Evolutionary conservation across 257 asterid genomes (phyloP).

Genomic region (Apocynum venetum): DNA sequence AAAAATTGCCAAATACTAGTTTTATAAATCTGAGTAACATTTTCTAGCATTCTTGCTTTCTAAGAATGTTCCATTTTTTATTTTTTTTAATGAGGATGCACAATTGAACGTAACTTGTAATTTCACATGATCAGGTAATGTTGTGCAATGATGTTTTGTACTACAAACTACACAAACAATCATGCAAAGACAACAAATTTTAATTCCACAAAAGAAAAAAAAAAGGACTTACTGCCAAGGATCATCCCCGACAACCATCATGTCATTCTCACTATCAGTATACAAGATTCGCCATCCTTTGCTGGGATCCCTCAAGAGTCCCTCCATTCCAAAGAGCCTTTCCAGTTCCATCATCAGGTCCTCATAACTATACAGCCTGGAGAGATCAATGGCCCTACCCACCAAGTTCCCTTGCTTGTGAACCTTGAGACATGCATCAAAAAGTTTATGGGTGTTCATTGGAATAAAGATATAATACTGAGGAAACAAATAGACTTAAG

Average conservation of each 20-base stretch:
- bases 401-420: constrained; percentile 96
- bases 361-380: constrained; percentile 59
- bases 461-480: neutral
- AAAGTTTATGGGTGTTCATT: neutral
- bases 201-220: neutral
- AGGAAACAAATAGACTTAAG: constrained; percentile 3
- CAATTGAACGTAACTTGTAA: neutral
- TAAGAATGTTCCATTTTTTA: neutral
- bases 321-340: constrained; percentile 84
- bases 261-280: constrained; percentile 90
- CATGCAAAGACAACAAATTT: neutral
- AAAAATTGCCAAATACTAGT: neutral
- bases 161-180: neutral
- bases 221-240: constrained; percentile 83
- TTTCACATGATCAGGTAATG: neutral
- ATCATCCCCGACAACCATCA: constrained; percentile 98
- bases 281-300: constrained; percentile 90
- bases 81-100: neutral
- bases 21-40: neutral
- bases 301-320: constrained; percentile 65
- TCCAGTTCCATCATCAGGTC: constrained; percentile 73
- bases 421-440: constrained; percentile 45
- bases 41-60: neutral
- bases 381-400: constrained; percentile 92
- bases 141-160: neutral